phyloP scores from a whole-genome alignment of 352 stramenopile genomes.

The Plasmopara viticola region DNA sequence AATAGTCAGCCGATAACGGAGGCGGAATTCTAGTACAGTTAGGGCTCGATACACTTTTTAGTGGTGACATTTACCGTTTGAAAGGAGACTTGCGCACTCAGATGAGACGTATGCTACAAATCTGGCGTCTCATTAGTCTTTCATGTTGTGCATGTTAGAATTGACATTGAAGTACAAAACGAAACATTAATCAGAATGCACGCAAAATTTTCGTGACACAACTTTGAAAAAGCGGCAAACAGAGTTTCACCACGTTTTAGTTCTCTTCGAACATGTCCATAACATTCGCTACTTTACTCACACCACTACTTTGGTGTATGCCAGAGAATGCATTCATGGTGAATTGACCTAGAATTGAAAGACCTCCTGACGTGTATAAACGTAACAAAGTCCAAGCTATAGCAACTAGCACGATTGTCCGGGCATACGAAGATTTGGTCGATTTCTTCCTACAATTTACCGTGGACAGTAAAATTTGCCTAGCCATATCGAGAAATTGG shows the following conservation, averaged over 20 bases:
- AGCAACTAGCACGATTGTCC: constrained; percentile 51
- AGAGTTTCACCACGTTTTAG: background rate
- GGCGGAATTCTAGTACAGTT: constrained; percentile 33
- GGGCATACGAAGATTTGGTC: constrained; percentile 35
- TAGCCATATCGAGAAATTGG: constrained; percentile 66
- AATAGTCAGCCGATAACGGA: constrained; percentile 26
- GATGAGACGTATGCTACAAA: constrained; percentile 8
- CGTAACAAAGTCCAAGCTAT: constrained; percentile 58
- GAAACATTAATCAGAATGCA: constrained; percentile 30
- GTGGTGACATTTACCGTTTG: background rate
- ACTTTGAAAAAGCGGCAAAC: background rate
- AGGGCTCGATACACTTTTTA: background rate
- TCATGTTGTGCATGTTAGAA: constrained; percentile 35
- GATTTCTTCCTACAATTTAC: constrained; percentile 24
- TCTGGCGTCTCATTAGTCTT: constrained; percentile 17
- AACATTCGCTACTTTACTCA: constrained; percentile 16
- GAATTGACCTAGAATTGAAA: constrained; percentile 25
- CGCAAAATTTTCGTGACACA: constrained; percentile 21
- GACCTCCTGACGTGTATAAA: constrained; percentile 60
- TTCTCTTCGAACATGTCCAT: constrained; percentile 48
- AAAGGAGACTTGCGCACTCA: constrained; percentile 15
- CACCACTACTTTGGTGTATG: background rate
- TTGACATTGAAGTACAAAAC: constrained; percentile 16
- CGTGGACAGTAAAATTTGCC: constrained; percentile 58
- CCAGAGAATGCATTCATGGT: constrained; percentile 11